Evolutionary conservation across 2,329 filamentous ascomycete genomes (phyloP), one percentile per base, ranked within the genome.

Genomic region (Calonectria pteridis): DNA sequence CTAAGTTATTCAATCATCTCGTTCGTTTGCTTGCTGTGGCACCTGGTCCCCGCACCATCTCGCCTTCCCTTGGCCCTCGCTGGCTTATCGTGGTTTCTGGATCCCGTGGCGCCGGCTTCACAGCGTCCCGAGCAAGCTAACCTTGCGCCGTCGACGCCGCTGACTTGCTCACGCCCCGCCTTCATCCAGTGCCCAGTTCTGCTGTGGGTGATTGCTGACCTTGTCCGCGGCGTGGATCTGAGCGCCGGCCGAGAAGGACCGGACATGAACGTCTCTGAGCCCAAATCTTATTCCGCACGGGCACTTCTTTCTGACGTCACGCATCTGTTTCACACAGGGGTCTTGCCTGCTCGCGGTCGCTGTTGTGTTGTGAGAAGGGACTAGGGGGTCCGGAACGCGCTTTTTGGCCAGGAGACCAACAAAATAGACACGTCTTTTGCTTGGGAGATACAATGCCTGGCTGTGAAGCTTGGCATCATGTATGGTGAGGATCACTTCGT

Each of bases 51-150:
- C 63, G 67, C 63, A 29, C 37, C 62, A 66, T 68, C 63, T 71
- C 31, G 49, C 33, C 65, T 49, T 51, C 49, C 40, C 29, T 53
- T 70, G 43, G 40, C 40, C 70, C 65, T 68, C 55, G 70, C 62
- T 62, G 66, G 51, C 33, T 63, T 66, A 72, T 76, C 77, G 69
- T 80, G 69, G 71, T 77, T 79, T 69, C 73, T 75, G 79, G 58
- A 70, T 71, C 73, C 73, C 69, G 76, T 79, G 77, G 77, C 74
- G 73, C 76, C 79, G 79, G 79, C 76, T 78, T 76, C 69, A 72
- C 67, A 71, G 64, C 67, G 64, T 79, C 77, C 79, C 79, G 78
- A 75, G 58, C 33, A 77, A 69, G 74, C 70, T 79, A 80, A 71
- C 62, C 73, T 59, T 63, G 67, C 77, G 76, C 78, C 77, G 77